A percentile compares a stretch with the other conserved stretches of the same genome.
Conservation (phyloP, 768 basidiomycete species). For the Podaxis pistillaris region DNA sequence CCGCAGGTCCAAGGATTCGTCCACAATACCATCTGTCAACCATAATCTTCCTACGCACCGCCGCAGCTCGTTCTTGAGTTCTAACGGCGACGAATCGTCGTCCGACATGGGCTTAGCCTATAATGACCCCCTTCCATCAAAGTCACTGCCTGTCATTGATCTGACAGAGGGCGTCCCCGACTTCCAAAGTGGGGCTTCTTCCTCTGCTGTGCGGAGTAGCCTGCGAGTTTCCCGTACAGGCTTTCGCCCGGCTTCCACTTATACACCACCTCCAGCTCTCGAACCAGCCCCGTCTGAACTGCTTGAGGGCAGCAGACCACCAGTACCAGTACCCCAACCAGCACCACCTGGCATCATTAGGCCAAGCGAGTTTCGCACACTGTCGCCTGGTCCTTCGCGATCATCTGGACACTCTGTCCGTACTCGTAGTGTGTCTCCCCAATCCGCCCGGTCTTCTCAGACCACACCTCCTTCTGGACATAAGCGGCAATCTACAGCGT, state of each 20-base stretch:
- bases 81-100: conserved; percentile 26
- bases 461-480: conserved; percentile 23
- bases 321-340: conserved; percentile 14
- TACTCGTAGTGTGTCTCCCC: conserved; percentile 24
- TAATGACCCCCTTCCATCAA: conserved; percentile 24
- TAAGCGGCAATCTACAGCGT: conserved; percentile 21
- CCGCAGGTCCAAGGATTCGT: conserved; percentile 21
- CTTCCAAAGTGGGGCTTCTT: background rate
- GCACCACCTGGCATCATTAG: background rate
- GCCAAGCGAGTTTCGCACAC: conserved; percentile 21
- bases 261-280: conserved; percentile 30
- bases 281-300: conserved; percentile 28
- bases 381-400: conserved; percentile 24
- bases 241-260: conserved; percentile 28
- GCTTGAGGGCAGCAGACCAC: conserved; percentile 31
- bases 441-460: conserved; percentile 33
- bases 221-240: background rate
- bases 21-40: conserved; percentile 31
- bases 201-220: background rate
- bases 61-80: conserved; percentile 24
- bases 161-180: conserved; percentile 1
- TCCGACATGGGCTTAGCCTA: conserved; percentile 33
- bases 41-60: conserved; percentile 28
- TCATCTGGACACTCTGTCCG: conserved; percentile 23
- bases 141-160: conserved; percentile 16